Base-by-base conservation (phyloP, 345 rosid genomes). In the Arabidopsis thaliana region DNA sequence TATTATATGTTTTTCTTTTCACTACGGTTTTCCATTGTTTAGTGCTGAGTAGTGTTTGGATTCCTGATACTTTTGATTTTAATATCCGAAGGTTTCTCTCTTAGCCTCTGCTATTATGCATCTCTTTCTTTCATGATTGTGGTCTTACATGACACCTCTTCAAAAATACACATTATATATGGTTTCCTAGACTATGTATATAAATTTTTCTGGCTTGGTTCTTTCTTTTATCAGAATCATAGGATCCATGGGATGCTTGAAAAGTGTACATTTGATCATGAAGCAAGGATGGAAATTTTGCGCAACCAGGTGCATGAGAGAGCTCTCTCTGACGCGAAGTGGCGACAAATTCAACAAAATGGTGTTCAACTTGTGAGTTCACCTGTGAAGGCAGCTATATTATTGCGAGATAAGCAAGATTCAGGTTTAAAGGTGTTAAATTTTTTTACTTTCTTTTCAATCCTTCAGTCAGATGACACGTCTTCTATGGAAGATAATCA, bases 181-280 rank as follows among this genome's bases (percentile, higher is more conserved):
- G 14, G 8, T 40, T 65, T 53, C 61, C 16, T 37, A 36, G 49
- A 38, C 36, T 51, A 13, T 23, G 16, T 53, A 16, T 28, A 22
- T 68, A 68, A 32, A 4, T 10, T 53, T 40, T 67, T 8, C 34
- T 79, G 69, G 58, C 11, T 36, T 73, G 80, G 72, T 69, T 58
- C 36, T 45, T 51, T 78, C 5, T 62, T 77, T 50, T 81, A 61
- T 65, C 86, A 93, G 98, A 88, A 93, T 83, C 84, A 86, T 67
- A 91, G 97, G 80, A 87, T 94, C 79, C 89, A 87, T 38, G 97
- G 97, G 55, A 83, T 94, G 85, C 97, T 94, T 62, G 98, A 94
- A 82, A 94, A 85, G 71, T 91, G 98, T 84, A 86, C 96, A 56
- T 78, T 82, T 59, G 98, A 94, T 81, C 97, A 91, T 78, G 97